Base-by-base conservation (phyloP, 73 alveolate species). In the Paraurostyla sp. region DNA sequence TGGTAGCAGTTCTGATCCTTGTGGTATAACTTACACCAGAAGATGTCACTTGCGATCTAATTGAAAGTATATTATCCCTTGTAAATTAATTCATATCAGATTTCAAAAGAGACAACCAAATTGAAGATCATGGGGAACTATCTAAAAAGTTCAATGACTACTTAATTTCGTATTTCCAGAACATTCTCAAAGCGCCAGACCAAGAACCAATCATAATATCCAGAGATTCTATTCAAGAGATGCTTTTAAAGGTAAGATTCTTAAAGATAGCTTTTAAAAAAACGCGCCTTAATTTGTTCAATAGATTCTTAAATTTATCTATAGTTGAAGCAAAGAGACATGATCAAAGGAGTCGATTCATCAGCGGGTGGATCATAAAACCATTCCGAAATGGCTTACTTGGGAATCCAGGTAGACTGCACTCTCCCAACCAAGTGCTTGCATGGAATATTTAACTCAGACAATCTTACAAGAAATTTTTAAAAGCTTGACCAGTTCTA, bases 191-290 rank as follows among this genome's bases (percentile, higher is more conserved):
- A 16, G 89, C 89, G 22, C 60, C 23, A 4, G 91, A 88, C 38
- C 48, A n/a, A 18, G 94, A 88, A 27, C 91, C 94, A 32, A 43
- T 80, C n/a, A 40, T 73, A 33, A 32, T 88, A 13, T 56, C 94
- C 7, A 63, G 29, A 42, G 86, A 76, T 29, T 38, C 87, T 15
- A 62, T 88, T 15, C 18, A 54, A 29, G 80, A 80, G 29, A 80
- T 88, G 91, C 81, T 88, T 32, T 22, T 22, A n/a, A 56, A 58
- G 32, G 91, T 88, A 46, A 58, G 76, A 46, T 46, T 46, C 57
- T 18, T 46, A 15, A 18, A n/a, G n/a, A n/a, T 18, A 46, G 23
- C 57, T 46, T 46, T 46, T 46, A 15, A 15, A 15, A 46, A 13
- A 18, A 13, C 18, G 18, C 18, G 57, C 18, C 57, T 46, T 46